A percentile compares a stretch with the other conserved stretches of the same genome.
Evolutionary conservation across 345 rosid species (phyloP).

Genomic region (Lumnitzera racemosa): DNA sequence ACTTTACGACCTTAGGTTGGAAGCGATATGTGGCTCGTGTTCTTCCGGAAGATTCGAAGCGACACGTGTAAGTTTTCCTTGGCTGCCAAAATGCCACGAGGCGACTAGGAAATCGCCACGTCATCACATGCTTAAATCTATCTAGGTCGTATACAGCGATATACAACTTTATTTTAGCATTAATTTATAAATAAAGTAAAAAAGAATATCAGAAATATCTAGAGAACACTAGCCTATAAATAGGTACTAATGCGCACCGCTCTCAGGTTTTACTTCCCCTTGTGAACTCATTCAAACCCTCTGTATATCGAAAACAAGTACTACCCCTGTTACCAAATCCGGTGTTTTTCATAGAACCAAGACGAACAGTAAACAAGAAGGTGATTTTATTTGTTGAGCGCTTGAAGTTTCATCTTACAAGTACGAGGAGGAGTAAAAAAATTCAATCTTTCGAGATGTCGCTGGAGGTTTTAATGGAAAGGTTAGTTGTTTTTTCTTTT

Average conservation of each 20-base stretch:
- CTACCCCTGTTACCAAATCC: too few species aligned
- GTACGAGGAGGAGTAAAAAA: neutral
- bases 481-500: constrained; percentile 20
- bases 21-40: neutral
- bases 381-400: neutral
- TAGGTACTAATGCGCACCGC: neutral
- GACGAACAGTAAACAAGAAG: neutral
- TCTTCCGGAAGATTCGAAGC: constrained; percentile 21
- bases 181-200: neutral
- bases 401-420: neutral
- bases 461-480: constrained; percentile 16
- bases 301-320: too few species aligned
- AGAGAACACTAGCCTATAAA: constrained; percentile 30
- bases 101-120: too few species aligned
- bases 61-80: constrained; percentile 1
- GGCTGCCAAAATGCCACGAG: too few species aligned
- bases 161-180: too few species aligned
- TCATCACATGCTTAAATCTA: too few species aligned
- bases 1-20: neutral
- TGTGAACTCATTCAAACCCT: neutral
- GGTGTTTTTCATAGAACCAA: too few species aligned
- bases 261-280: neutral
- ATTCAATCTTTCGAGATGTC: constrained; percentile 19
- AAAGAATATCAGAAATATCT: constrained; percentile 33
- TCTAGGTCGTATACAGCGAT: too few species aligned